Conservation (phyloP, 257 asterid species). For the Jaltomata sinuosa region DNA sequence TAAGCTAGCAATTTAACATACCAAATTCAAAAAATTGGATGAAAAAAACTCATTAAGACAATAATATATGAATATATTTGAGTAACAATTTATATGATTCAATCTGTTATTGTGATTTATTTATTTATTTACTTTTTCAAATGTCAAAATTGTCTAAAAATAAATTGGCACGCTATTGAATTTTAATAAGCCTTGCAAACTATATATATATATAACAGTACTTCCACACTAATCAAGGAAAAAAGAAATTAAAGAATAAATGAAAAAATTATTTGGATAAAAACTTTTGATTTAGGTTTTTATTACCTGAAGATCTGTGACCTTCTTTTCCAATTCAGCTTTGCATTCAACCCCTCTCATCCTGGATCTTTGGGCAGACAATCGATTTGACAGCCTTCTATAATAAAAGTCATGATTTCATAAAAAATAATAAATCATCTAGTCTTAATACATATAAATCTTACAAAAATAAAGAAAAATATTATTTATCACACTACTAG, state of each 20-base stretch:
- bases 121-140: too few species aligned
- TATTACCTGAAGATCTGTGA: constrained; percentile 24
- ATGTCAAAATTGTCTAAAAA: too few species aligned
- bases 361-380: constrained; percentile 46
- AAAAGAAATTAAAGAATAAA: neutral
- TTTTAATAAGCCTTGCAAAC: too few species aligned
- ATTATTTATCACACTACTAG: neutral
- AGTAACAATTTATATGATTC: neutral
- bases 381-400: constrained; percentile 44
- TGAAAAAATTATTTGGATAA: neutral
- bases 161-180: too few species aligned
- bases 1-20: too few species aligned
- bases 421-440: neutral
- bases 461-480: neutral
- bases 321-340: constrained; percentile 23
- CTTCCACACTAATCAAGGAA: too few species aligned
- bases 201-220: too few species aligned
- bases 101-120: neutral
- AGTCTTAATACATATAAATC: neutral
- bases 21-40: too few species aligned
- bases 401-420: neutral
- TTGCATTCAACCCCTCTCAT: constrained; percentile 13
- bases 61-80: neutral
- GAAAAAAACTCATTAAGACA: too few species aligned
- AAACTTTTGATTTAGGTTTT: neutral